These are phyloP conservation scores for Diplosphaera chodatii DNA, from an alignment of 139 green algal species.

Conservation along the genomic window DNA sequence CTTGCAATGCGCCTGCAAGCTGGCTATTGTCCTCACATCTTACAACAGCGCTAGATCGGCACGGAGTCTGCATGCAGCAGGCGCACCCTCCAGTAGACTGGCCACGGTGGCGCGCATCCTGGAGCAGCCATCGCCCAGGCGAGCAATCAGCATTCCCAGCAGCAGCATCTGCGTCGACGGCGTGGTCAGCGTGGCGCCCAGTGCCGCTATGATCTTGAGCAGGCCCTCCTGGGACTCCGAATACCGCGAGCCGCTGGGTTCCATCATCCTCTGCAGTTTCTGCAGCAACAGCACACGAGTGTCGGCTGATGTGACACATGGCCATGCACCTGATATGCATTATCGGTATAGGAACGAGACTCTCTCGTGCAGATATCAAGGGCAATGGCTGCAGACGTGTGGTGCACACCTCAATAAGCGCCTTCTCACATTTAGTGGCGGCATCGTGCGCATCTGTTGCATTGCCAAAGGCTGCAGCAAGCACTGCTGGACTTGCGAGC, in stretches of 20 bases:
- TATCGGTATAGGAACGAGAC: too few species aligned
- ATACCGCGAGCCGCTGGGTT: not conserved
- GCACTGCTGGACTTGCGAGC: conserved; percentile 4
- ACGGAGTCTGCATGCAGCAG: too few species aligned
- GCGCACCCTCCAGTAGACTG: conserved; percentile 27
- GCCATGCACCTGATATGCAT: too few species aligned
- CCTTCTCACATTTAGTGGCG: not conserved
- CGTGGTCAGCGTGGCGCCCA: conserved; percentile 6
- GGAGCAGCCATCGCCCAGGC: conserved; percentile 20
- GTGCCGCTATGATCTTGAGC: conserved; percentile 19
- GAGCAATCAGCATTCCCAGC: conserved; percentile 26
- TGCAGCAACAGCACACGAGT: too few species aligned
- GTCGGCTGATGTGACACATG: too few species aligned
- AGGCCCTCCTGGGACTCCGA: conserved; percentile 6
- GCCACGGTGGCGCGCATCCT: conserved; percentile 17
- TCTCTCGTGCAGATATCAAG: too few species aligned
- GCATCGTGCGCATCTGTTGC: not conserved
- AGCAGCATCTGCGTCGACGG: conserved; percentile 18
- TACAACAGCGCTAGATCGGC: too few species aligned
- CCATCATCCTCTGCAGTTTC: conserved; percentile 4
- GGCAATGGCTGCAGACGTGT: too few species aligned
- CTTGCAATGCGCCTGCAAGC: too few species aligned
- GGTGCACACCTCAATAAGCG: conserved; percentile 2
- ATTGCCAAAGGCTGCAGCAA: conserved; percentile 6
- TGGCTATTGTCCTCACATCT: too few species aligned